phyloP scores from a whole-genome alignment of 768 basidiomycete genomes.

The Neoboletus magnificus region DNA sequence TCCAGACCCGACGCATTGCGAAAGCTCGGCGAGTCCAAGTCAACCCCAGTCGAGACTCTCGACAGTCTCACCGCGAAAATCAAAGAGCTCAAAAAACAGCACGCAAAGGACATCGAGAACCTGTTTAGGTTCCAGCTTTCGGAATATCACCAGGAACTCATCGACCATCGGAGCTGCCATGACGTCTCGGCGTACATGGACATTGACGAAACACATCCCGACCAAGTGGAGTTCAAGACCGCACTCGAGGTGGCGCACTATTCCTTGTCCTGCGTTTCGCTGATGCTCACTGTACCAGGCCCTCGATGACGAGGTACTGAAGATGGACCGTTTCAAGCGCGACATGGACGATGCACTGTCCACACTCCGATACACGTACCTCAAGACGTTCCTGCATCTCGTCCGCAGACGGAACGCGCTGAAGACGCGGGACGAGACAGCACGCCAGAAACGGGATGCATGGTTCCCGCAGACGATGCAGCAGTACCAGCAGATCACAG shows the following conservation, averaged over 20 bases:
- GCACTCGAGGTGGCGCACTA: slow-evolving; percentile 20
- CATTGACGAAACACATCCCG: slow-evolving; percentile 23
- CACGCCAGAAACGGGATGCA: slow-evolving; percentile 29
- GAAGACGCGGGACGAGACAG: slow-evolving; percentile 16
- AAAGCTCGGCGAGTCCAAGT: slow-evolving; percentile 17
- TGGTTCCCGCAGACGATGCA: slow-evolving; percentile 31
- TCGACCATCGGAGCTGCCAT: slow-evolving; percentile 24
- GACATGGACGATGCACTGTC: slow-evolving; percentile 31
- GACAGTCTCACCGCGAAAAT: slow-evolving; percentile 29
- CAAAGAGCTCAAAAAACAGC: slow-evolving; percentile 26
- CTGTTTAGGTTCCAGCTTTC: slow-evolving; percentile 30
- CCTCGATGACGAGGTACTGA: slow-evolving; percentile 14
- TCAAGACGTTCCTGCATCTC: slow-evolving; percentile 24
- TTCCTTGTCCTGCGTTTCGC: too few species aligned
- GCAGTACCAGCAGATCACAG: slow-evolving; percentile 31
- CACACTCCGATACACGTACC: slow-evolving; percentile 31
- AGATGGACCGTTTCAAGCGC: slow-evolving; percentile 19
- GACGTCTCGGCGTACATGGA: slow-evolving; percentile 29
- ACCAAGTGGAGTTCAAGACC: slow-evolving; percentile 25
- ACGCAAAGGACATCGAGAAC: slow-evolving; percentile 29
- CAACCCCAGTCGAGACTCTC: slow-evolving; percentile 22
- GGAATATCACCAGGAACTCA: slow-evolving; percentile 33
- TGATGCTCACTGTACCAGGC: slow-evolving; percentile 11
- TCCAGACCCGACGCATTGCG: slow-evolving; percentile 22
- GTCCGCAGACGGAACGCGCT: slow-evolving; percentile 6